Evolutionary conservation across 2,329 filamentous ascomycete species (phyloP).

Genomic region (Pseudogymnoascus sp.): DNA sequence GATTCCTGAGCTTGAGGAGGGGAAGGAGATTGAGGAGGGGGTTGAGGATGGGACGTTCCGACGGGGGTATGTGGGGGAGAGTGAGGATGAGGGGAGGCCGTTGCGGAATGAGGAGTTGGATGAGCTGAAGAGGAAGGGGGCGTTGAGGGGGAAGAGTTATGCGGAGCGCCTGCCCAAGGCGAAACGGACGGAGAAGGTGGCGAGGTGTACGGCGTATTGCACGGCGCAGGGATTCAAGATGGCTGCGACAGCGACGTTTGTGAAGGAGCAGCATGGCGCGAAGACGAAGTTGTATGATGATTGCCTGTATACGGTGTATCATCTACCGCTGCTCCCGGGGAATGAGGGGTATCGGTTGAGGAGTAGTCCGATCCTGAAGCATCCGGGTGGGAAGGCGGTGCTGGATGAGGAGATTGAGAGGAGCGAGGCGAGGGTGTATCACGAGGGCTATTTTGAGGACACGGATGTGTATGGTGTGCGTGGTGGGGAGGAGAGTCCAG

Average conservation of each 20-base stretch:
- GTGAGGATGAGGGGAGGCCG: conserved; percentile 56
- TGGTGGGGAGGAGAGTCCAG: conserved; percentile 36
- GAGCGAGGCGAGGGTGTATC: conserved; percentile 80
- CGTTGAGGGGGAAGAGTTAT: conserved; percentile 72
- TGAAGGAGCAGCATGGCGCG: conserved; percentile 78
- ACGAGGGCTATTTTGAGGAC: conserved; percentile 83
- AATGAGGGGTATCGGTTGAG: conserved; percentile 78
- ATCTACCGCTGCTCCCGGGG: conserved; percentile 78
- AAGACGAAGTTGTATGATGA: conserved; percentile 97
- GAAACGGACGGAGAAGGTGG: conserved; percentile 76
- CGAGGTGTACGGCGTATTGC: conserved; percentile 90
- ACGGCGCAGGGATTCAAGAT: conserved; percentile 91
- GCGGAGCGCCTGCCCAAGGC: conserved; percentile 88
- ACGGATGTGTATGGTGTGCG: conserved; percentile 47
- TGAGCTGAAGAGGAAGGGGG: conserved; percentile 53
- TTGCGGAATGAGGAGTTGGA: conserved; percentile 61
- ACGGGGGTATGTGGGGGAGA: conserved; percentile 31
- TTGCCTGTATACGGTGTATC: conserved; percentile 92
- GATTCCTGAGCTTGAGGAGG: conserved; percentile 68
- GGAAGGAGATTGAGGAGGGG: conserved; percentile 51
- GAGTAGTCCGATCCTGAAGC: conserved; percentile 86
- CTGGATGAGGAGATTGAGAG: conserved; percentile 93
- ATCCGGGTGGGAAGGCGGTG: conserved; percentile 84
- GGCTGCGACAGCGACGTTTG: conserved; percentile 77
- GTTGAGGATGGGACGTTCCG: conserved; percentile 45